Percentiles rank a stretch among this genome's conserved stretches.
phyloP scores from a whole-genome alignment of 805 yeast species.

The Ogataea naganishii region DNA sequence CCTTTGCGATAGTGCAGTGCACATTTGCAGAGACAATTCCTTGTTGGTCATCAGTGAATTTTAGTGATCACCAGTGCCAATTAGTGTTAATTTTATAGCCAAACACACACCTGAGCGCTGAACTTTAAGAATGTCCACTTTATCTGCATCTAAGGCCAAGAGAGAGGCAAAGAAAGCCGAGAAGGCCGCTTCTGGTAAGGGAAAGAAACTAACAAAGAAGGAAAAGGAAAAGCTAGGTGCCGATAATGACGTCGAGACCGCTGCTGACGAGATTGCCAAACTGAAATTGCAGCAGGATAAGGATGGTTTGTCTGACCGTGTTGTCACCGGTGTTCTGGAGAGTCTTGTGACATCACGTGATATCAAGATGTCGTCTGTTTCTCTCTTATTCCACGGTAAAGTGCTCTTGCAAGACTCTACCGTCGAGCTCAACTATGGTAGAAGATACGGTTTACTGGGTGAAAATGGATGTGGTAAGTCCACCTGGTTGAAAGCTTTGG shows the following conservation, averaged over 20 bases:
- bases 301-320: slow-evolving; percentile 93
- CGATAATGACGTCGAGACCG: slow-evolving; percentile 50
- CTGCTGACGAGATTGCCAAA: slow-evolving; percentile 71
- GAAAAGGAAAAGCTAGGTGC: slow-evolving; percentile 29
- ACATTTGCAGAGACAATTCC: no score
- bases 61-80: no score
- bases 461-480: slow-evolving; percentile 99
- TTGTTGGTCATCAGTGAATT: no score
- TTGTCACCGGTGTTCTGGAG: slow-evolving; percentile 92
- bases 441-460: slow-evolving; percentile 95
- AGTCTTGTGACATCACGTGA: slow-evolving; percentile 88
- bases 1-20: no score
- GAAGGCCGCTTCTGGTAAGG: slow-evolving; percentile 76
- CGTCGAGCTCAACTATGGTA: slow-evolving; percentile 91
- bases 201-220: slow-evolving; percentile 57
- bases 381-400: slow-evolving; percentile 94
- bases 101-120: no score
- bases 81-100: no score
- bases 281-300: slow-evolving; percentile 90
- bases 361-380: slow-evolving; percentile 82
- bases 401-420: slow-evolving; percentile 88
- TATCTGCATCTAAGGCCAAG: slow-evolving; percentile 93
- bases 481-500: slow-evolving; percentile 85
- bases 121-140: slow-evolving; percentile 30
- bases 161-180: slow-evolving; percentile 96